Conservation (phyloP, 768 basidiomycete genomes). For the Psilocybe tampanensis region DNA sequence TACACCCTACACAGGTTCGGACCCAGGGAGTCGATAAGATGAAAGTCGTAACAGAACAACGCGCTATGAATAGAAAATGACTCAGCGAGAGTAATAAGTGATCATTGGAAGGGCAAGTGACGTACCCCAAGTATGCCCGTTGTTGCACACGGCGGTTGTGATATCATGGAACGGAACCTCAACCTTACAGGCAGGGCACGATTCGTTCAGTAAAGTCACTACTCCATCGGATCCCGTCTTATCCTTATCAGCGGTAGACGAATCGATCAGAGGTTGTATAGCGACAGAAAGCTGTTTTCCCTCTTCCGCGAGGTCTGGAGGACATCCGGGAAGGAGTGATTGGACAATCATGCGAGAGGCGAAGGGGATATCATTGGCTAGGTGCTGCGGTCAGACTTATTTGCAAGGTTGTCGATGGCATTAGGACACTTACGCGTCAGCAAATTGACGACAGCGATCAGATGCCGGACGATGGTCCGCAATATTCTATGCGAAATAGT, state of each 20-base stretch:
- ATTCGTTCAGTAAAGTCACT: slow-evolving; percentile 52
- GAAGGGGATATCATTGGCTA: slow-evolving; percentile 69
- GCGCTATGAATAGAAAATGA: slow-evolving; percentile 44
- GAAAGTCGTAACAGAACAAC: slow-evolving; percentile 82
- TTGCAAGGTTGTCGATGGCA: background rate
- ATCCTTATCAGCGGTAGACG: background rate
- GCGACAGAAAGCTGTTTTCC: slow-evolving; percentile 31
- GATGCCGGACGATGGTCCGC: slow-evolving; percentile 58
- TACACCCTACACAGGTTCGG: slow-evolving; percentile 81
- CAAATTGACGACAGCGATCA: slow-evolving; percentile 44
- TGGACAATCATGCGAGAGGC: slow-evolving; percentile 62
- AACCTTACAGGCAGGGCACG: slow-evolving; percentile 74
- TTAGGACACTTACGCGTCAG: slow-evolving; percentile 45
- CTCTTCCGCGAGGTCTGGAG: slow-evolving; percentile 39
- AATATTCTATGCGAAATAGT: slow-evolving; percentile 55
- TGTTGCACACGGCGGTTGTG: slow-evolving; percentile 61
- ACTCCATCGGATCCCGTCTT: slow-evolving; percentile 24
- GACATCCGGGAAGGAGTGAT: slow-evolving; percentile 54
- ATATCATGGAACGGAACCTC: slow-evolving; percentile 62
- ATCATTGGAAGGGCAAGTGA: slow-evolving; percentile 13
- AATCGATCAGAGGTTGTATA: slow-evolving; percentile 25
- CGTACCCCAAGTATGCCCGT: slow-evolving; percentile 81
- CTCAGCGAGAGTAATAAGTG: slow-evolving; percentile 8
- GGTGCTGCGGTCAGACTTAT: background rate
- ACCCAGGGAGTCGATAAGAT: slow-evolving; percentile 78